These are phyloP conservation scores for Neolentinus lepideus DNA, from an alignment of 1,284 basidiomycete genomes.

Conservation along the genomic window DNA sequence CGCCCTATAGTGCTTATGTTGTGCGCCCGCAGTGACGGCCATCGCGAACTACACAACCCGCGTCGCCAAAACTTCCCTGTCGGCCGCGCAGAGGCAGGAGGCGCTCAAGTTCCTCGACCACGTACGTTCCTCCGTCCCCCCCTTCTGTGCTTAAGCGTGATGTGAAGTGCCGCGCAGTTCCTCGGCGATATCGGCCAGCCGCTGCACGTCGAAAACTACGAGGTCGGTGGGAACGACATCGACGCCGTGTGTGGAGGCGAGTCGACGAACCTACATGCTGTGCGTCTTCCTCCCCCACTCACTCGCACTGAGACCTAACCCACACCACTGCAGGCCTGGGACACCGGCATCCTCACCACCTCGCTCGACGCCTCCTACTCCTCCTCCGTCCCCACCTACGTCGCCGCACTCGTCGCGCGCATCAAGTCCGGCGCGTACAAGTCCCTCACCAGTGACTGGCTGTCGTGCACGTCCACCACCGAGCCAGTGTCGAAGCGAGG, in stretches of 20 bases:
- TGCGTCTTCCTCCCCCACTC: constrained; percentile 16
- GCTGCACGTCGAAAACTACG: constrained; percentile 28
- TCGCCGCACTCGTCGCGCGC: constrained; percentile 30
- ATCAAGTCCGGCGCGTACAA: constrained; percentile 38
- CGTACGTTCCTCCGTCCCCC: constrained; percentile 17
- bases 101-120: constrained; percentile 44
- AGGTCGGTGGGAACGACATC: constrained; percentile 23
- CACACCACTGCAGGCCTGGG: constrained; percentile 24
- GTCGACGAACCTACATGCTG: constrained; percentile 43
- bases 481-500: constrained; percentile 19
- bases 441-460: constrained; percentile 32
- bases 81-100: constrained; percentile 34
- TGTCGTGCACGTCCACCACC: constrained; percentile 37
- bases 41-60: constrained; percentile 49
- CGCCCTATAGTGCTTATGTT: not conserved
- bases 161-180: constrained; percentile 25
- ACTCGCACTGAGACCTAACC: not conserved
- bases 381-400: constrained; percentile 33
- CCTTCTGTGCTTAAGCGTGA: constrained; percentile 1
- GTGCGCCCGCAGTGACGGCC: constrained; percentile 30
- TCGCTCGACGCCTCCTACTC: constrained; percentile 33
- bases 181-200: constrained; percentile 46
- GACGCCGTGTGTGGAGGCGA: constrained; percentile 19
- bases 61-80: constrained; percentile 34
- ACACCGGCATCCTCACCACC: constrained; percentile 39